These are phyloP conservation scores for Aspergillus calidoustus DNA, from an alignment of 2,329 filamentous ascomycete species.

Conservation along the genomic window DNA sequence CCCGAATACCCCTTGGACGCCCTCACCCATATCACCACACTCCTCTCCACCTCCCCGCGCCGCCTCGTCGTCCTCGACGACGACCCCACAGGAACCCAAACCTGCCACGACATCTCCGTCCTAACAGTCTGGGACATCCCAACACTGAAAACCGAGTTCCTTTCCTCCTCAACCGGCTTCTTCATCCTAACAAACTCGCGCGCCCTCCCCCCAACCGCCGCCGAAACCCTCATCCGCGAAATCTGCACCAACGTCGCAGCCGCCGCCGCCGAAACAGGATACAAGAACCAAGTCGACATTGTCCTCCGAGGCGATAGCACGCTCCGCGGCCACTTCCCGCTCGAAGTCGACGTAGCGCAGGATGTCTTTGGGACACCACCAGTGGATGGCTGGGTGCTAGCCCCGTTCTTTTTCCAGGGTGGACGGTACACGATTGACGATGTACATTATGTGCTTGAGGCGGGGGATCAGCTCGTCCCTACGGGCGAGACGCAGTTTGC, in stretches of 20 bases:
- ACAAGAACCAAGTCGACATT: constrained; percentile 52
- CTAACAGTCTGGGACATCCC: constrained; percentile 58
- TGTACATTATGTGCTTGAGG: constrained; percentile 63
- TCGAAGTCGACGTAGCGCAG: constrained; percentile 59
- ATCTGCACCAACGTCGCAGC: constrained; percentile 57
- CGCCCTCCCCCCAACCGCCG: constrained; percentile 56
- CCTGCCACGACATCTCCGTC: constrained; percentile 62
- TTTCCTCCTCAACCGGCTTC: constrained; percentile 52
- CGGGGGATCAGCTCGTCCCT: constrained; percentile 50
- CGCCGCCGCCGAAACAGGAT: constrained; percentile 47
- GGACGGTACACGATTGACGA: constrained; percentile 62
- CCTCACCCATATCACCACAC: constrained; percentile 36
- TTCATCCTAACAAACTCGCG: constrained; percentile 66
- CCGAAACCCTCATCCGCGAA: constrained; percentile 52
- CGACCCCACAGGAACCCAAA: constrained; percentile 65
- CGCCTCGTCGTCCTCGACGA: constrained; percentile 53
- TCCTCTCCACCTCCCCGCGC: constrained; percentile 32
- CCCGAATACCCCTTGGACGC: constrained; percentile 35
- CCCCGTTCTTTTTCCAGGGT: constrained; percentile 64
- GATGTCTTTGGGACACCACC: constrained; percentile 52
- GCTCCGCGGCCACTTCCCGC: constrained; percentile 60
- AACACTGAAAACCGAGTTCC: constrained; percentile 53
- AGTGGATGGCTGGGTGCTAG: constrained; percentile 58
- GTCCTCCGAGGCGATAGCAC: constrained; percentile 64
- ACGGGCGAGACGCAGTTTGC: constrained; percentile 61